A percentile compares a stretch with the other conserved stretches of the same genome.
Conservation (phyloP, 148 eudicot genomes). For the Rheum nobile region DNA sequence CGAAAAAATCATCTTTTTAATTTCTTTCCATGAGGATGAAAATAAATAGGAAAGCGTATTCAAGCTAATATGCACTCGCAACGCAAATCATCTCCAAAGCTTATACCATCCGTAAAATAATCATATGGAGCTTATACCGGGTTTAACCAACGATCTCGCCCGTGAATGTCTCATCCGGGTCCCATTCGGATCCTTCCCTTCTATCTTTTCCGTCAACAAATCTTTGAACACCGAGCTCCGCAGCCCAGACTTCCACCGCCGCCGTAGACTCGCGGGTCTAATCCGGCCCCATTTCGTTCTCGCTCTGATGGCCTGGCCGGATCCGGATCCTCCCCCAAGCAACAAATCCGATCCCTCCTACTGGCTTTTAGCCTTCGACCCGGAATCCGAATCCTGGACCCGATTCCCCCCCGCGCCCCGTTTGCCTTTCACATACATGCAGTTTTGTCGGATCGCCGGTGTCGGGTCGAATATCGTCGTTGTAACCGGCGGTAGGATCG, state of each 20-base stretch:
- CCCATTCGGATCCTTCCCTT: conserved; percentile 28
- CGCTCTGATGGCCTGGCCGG: background rate
- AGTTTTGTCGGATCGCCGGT: background rate
- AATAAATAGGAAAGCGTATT: too few relatives aligned
- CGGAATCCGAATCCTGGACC: background rate
- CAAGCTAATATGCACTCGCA: too few relatives aligned
- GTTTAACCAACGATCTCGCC: conserved; percentile 51
- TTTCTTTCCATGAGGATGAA: too few relatives aligned
- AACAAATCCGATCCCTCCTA: background rate
- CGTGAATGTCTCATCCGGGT: conserved; percentile 48
- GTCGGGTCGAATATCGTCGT: background rate
- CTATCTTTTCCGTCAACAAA: conserved; percentile 27
- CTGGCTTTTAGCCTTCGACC: background rate
- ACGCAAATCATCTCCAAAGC: too few relatives aligned
- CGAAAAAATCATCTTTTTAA: too few relatives aligned
- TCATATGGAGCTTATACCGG: conserved; percentile 65
- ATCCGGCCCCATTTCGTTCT: background rate
- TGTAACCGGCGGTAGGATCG: background rate
- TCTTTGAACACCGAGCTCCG: conserved; percentile 24
- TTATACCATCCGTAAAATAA: too few relatives aligned
- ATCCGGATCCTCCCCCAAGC: background rate
- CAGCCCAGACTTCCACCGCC: background rate
- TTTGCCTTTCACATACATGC: background rate
- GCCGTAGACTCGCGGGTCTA: background rate
- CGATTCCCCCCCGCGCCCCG: background rate